Conservation (phyloP, 1,139 yeast species). For the Taphrina deformans region DNA sequence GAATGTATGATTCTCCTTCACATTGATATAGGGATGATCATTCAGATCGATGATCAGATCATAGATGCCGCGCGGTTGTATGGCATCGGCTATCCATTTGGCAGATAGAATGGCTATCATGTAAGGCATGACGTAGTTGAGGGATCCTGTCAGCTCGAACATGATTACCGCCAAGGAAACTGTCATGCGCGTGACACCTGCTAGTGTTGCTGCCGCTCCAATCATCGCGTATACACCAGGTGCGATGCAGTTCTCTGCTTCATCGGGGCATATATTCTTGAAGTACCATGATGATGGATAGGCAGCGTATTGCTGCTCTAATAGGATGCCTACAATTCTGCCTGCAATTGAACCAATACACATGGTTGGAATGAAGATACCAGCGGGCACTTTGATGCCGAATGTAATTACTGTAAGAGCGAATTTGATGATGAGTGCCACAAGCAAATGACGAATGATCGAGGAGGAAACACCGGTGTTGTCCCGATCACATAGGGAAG, state of each 20-base stretch:
- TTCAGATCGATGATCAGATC: conserved; percentile 25
- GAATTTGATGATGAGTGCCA: conserved; percentile 54
- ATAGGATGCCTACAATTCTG: conserved; percentile 53
- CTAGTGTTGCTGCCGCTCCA: conserved; percentile 68
- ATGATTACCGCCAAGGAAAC: conserved; percentile 56
- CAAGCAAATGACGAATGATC: conserved; percentile 43
- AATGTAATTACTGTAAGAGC: conserved; percentile 57
- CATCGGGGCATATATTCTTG: neutral
- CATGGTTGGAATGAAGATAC: conserved; percentile 70
- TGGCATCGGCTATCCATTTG: conserved; percentile 36
- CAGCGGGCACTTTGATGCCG: conserved; percentile 65
- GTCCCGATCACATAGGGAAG: conserved; percentile 37
- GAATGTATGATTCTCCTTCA: neutral
- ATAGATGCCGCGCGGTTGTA: conserved; percentile 33
- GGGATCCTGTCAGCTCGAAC: conserved; percentile 62
- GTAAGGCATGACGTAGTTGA: conserved; percentile 52
- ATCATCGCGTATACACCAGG: conserved; percentile 65
- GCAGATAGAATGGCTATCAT: conserved; percentile 34
- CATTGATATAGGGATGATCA: conserved; percentile 24
- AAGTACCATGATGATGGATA: neutral
- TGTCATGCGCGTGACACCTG: conserved; percentile 67
- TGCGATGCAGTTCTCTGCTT: neutral
- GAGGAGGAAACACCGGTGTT: conserved; percentile 45
- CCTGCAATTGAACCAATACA: conserved; percentile 68
- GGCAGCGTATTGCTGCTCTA: conserved; percentile 46